phyloP scores from a whole-genome alignment of 2,329 filamentous ascomycete species.

The Elsinoe necatrix region DNA sequence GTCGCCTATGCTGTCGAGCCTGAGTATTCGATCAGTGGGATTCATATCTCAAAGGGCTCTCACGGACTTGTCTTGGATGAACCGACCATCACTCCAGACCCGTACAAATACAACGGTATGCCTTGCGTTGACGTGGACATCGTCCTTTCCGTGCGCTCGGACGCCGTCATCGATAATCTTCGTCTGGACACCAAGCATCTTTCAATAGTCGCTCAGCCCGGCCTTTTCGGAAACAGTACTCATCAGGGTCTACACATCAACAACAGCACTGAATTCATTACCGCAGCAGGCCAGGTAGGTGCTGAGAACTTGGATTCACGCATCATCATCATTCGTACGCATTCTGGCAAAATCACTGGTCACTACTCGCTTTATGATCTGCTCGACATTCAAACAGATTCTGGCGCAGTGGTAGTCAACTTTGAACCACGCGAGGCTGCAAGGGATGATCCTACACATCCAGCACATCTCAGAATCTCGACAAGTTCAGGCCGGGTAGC shows the following conservation, averaged over 20 bases:
- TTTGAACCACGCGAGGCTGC: conserved; percentile 1
- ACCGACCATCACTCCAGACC: conserved; percentile 4
- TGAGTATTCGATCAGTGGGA: neutral
- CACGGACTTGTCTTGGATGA: neutral
- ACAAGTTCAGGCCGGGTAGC: neutral
- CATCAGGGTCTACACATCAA: neutral
- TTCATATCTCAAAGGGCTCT: neutral
- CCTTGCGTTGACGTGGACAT: conserved; percentile 10
- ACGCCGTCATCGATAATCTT: neutral
- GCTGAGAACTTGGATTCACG: neutral
- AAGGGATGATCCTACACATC: conserved; percentile 9
- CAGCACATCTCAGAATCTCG: neutral
- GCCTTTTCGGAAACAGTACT: conserved; percentile 11
- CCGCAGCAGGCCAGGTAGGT: neutral
- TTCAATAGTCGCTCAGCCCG: neutral
- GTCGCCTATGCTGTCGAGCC: conserved; percentile 11
- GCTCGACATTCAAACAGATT: conserved; percentile 1
- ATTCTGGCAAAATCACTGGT: conserved; percentile 10
- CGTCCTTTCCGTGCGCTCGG: neutral
- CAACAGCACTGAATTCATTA: neutral
- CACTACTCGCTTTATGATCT: conserved; percentile 8
- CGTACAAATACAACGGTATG: neutral
- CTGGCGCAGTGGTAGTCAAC: neutral
- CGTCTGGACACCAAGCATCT: neutral
- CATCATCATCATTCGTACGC: conserved; percentile 2